These are phyloP conservation scores for Fusarium mexicanum DNA, from an alignment of 2,329 filamentous ascomycete species.

Conservation along the genomic window DNA sequence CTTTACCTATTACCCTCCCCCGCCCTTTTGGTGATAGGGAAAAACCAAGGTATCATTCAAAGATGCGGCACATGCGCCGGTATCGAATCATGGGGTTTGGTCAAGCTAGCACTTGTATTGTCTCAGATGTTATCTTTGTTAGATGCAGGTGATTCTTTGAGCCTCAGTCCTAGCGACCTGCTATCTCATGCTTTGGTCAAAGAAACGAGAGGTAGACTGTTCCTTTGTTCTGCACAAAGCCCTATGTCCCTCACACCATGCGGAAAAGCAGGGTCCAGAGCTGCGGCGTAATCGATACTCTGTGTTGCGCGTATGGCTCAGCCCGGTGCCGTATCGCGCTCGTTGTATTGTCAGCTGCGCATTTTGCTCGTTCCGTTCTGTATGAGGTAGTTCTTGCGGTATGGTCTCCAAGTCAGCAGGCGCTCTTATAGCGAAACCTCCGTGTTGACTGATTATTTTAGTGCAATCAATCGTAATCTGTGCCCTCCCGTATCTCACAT, in stretches of 20 bases:
- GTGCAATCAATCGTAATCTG: neutral
- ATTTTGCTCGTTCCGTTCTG: neutral
- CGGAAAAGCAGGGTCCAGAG: slow-evolving; percentile 26
- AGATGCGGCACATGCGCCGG: slow-evolving; percentile 27
- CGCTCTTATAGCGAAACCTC: neutral
- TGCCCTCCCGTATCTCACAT: neutral
- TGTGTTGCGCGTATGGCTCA: neutral
- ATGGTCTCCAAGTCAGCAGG: slow-evolving; percentile 19
- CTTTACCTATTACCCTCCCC: neutral
- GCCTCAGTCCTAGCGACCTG: slow-evolving; percentile 5
- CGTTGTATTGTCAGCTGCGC: slow-evolving; percentile 21
- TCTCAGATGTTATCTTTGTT: slow-evolving; percentile 22
- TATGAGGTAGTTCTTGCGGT: neutral
- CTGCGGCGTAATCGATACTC: slow-evolving; percentile 1
- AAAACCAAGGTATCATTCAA: neutral
- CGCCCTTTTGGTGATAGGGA: neutral
- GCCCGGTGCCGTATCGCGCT: slow-evolving; percentile 2
- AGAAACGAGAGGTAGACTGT: neutral
- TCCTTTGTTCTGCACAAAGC: neutral
- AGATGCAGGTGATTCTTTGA: slow-evolving; percentile 27
- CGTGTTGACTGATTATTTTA: neutral
- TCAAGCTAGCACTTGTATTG: slow-evolving; percentile 13
- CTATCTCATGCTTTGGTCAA: neutral
- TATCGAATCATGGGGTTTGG: slow-evolving; percentile 34
- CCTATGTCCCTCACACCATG: neutral